Evolutionary conservation across 2,329 filamentous ascomycete species (phyloP), one percentile per base, ranked within the genome.

Genomic region (Gnomoniopsis sp.): DNA sequence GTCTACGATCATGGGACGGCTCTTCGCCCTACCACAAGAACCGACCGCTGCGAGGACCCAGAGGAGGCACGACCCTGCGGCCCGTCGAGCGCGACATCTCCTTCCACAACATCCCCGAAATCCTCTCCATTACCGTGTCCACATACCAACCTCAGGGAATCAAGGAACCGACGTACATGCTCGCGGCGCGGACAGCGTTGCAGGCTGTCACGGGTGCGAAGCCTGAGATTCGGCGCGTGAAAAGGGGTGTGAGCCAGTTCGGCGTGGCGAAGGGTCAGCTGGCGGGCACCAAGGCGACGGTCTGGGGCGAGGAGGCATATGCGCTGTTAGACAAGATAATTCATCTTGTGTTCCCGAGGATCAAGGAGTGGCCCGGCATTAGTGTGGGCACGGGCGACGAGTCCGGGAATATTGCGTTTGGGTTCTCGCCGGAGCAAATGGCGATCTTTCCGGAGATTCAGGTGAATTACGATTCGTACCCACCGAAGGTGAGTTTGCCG

Each of bases 21-120:
- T 90, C 88, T 54, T 96, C 91, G 8, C 95, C 93, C 2, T 99
- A 99, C 77, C 93, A 93, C 80, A 91, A 92, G 78, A 96, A 96
- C 75, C 84, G 95, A 67, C 89, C 90, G 4, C 84, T 90, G 65
- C 88, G 95, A 64, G 90, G 88, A 1, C 95, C 95, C 6, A 85
- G 93, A 68, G 95, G 95, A 64, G 84, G 86, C 64, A 86, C 90
- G 63, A 82, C 84, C 54, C 77, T 96, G 65, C 81, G 85, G 64
- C 77, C 92, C 62, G 70, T 96, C 57, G 91, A 93, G 75, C 80
- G 84, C 61, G 80, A 89, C 56, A 82, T 93, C 57, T 88, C 83
- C 23, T 97, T 92, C 81, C 85, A 84, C 69, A 96, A 96, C 73
- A 83, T 99, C 41, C 95, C 95, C 44, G 85, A 88, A 71, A 81